These are phyloP conservation scores for Calonectria henricotiae DNA, from an alignment of 2,329 filamentous ascomycete species.

Conservation along the genomic window DNA sequence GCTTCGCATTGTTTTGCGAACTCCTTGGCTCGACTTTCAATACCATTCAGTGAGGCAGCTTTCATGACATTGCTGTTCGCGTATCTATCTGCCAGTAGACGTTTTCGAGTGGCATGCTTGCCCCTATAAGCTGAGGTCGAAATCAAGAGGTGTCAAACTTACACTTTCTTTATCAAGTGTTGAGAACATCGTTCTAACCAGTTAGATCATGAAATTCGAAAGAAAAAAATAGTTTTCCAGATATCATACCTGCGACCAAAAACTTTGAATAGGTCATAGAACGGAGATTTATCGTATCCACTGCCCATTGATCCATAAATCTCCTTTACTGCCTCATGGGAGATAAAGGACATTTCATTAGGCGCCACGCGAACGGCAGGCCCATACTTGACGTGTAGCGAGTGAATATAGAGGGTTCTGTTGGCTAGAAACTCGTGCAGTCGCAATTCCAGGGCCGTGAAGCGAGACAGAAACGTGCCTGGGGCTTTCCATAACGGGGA, in stretches of 20 bases:
- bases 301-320: slow-evolving; percentile 75
- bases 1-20: slow-evolving; percentile 70
- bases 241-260: slow-evolving; percentile 67
- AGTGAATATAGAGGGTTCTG: slow-evolving; percentile 70
- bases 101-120: slow-evolving; percentile 75
- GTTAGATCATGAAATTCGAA: background rate
- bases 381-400: slow-evolving; percentile 69
- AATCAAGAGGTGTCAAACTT: slow-evolving; percentile 40
- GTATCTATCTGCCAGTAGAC: slow-evolving; percentile 76
- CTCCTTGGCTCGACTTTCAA: slow-evolving; percentile 68
- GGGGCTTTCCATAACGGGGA: slow-evolving; percentile 61
- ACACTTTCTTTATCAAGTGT: slow-evolving; percentile 69
- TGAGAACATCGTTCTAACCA: slow-evolving; percentile 71
- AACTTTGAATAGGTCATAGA: slow-evolving; percentile 73
- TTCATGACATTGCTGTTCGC: slow-evolving; percentile 78
- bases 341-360: slow-evolving; percentile 72
- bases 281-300: slow-evolving; percentile 76
- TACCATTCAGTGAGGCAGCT: slow-evolving; percentile 68
- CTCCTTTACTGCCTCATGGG: slow-evolving; percentile 70
- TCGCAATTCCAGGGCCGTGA: slow-evolving; percentile 68
- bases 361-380: slow-evolving; percentile 71
- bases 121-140: background rate
- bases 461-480: slow-evolving; percentile 64
- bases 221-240: background rate
- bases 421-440: slow-evolving; percentile 70